A percentile compares a stretch with the other conserved stretches of the same genome.
Conservation (phyloP, 78 protist genomes). For the Dictyostelium intermedium region DNA sequence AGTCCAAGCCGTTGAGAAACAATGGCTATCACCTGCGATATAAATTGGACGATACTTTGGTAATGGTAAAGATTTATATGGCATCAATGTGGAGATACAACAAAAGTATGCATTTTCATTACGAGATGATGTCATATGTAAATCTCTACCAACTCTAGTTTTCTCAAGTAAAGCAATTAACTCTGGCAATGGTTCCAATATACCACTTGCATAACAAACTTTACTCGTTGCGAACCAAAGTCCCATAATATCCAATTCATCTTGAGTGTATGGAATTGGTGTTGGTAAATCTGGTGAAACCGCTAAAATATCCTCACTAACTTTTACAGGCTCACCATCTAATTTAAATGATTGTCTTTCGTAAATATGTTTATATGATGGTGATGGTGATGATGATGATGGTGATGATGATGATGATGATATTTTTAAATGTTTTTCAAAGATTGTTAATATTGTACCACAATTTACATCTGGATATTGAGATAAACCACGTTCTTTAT, state of each 20-base stretch:
- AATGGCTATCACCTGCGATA: conserved; percentile 93
- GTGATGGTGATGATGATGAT: background rate
- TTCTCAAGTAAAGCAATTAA: conserved; percentile 73
- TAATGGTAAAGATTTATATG: conserved; percentile 14
- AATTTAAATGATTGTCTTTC: conserved; percentile 22
- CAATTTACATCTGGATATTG: background rate
- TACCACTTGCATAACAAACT: conserved; percentile 82
- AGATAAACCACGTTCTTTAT: conserved; percentile 25
- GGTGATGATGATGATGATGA: background rate
- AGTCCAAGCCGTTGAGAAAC: conserved; percentile 88
- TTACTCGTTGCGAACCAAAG: conserved; percentile 88
- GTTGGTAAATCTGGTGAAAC: background rate
- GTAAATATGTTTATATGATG: background rate
- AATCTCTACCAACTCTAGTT: conserved; percentile 8
- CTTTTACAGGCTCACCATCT: background rate
- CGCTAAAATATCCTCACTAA: conserved; percentile 5
- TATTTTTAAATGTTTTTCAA: background rate
- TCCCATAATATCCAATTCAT: conserved; percentile 89
- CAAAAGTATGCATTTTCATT: conserved; percentile 94
- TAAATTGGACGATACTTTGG: conserved; percentile 67
- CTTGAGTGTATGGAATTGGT: conserved; percentile 20
- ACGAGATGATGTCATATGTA: conserved; percentile 87
- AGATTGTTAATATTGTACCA: background rate
- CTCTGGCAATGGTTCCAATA: conserved; percentile 72
- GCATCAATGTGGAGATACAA: conserved; percentile 72